Percentiles rank a stretch among this genome's conserved stretches.
These are phyloP conservation scores for Populus davidiana DNA, from an alignment of 345 rosid genomes.

Conservation along the genomic window DNA sequence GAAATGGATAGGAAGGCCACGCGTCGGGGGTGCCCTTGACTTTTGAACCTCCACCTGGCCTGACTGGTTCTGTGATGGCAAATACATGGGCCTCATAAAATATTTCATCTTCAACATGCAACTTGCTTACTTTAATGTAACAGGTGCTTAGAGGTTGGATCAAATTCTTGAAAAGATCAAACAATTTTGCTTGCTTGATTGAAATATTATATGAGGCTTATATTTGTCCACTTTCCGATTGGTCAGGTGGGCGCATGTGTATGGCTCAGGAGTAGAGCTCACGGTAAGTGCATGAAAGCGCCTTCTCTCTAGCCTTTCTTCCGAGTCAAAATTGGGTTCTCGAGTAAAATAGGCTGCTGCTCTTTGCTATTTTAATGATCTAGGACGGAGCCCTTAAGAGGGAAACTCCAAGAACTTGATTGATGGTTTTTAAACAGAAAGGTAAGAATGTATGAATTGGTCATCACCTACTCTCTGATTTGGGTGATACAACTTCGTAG, in stretches of 20 bases:
- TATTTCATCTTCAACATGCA: conserved; percentile 11
- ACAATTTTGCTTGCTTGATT: background rate
- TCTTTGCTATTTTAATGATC: background rate
- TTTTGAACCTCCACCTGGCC: conserved; percentile 11
- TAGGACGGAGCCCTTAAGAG: background rate
- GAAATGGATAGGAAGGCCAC: conserved; percentile 20
- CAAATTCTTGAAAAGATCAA: background rate
- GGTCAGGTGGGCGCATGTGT: conserved; percentile 35
- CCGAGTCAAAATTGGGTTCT: background rate
- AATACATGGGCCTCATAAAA: conserved; percentile 14
- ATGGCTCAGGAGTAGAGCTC: conserved; percentile 22
- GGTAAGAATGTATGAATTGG: background rate
- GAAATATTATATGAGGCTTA: conserved; percentile 17
- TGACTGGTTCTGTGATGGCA: conserved; percentile 16
- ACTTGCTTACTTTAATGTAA: background rate
- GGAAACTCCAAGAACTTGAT: background rate
- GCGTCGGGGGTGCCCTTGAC: conserved; percentile 11
- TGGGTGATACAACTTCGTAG: too few species aligned
- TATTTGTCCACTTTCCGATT: conserved; percentile 26
- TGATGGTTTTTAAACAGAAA: background rate
- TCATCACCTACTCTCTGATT: too few species aligned
- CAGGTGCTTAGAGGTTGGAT: background rate
- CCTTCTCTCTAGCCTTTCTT: background rate
- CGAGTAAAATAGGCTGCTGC: background rate
- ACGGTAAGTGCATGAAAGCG: conserved; percentile 19